phyloP scores from a whole-genome alignment of 2,329 filamentous ascomycete species.

The Plectosphaerella sp. region DNA sequence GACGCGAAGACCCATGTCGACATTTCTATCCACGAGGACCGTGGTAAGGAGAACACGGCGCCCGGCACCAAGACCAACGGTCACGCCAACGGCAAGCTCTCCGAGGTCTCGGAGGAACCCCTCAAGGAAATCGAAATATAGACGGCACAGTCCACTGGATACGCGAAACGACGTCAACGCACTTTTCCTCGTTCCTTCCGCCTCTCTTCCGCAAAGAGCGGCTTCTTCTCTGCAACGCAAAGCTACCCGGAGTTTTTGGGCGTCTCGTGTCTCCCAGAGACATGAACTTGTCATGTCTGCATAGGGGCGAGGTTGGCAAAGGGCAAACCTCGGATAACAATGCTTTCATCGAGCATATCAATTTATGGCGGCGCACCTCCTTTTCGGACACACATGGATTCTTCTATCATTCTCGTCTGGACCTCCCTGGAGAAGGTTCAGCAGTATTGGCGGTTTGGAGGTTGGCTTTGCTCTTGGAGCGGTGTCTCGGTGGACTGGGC shows the following conservation, averaged over 20 bases:
- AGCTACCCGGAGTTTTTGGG: conserved; percentile 11
- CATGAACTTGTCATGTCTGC: conserved; percentile 3
- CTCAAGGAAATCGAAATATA: conserved; percentile 63
- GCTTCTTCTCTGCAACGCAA: conserved; percentile 10
- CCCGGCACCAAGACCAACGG: conserved; percentile 28
- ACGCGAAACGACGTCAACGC: conserved; percentile 13
- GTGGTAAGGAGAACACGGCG: conserved; percentile 30
- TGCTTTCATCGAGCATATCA: conserved; percentile 8
- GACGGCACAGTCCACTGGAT: conserved; percentile 16
- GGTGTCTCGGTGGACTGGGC: too few relatives aligned
- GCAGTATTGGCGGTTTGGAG: conserved; percentile 7
- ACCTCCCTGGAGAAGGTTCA: conserved; percentile 11
- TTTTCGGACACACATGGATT: conserved; percentile 4
- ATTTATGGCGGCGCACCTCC: conserved; percentile 8
- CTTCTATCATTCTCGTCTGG: conserved; percentile 7
- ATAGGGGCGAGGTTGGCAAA: not conserved
- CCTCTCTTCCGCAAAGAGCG: conserved; percentile 9
- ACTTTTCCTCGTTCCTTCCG: conserved; percentile 4
- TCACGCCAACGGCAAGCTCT: conserved; percentile 35
- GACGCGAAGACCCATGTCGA: conserved; percentile 22
- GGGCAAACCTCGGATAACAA: not conserved
- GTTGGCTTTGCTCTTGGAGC: not conserved
- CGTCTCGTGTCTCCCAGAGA: conserved; percentile 12
- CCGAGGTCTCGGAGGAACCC: conserved; percentile 39
- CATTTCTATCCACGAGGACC: conserved; percentile 24